Conservation (phyloP, 208 protist species). For the Leishmania major region DNA sequence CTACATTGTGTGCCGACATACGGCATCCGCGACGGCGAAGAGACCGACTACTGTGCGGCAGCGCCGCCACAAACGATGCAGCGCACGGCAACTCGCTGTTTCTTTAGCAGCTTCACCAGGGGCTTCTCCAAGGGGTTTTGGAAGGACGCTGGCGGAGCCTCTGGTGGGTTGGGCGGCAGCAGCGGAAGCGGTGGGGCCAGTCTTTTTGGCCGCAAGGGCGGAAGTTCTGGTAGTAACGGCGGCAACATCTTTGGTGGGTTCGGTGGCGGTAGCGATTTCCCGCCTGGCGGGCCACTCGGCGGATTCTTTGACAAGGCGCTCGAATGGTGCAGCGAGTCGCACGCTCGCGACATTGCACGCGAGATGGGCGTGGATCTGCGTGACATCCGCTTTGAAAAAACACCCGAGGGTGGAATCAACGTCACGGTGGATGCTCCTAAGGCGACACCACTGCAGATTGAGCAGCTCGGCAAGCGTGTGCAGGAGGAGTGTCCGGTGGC, state of each 20-base stretch:
- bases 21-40: background rate
- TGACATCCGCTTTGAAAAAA: slow-evolving; percentile 81
- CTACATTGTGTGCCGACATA: background rate
- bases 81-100: slow-evolving; percentile 33
- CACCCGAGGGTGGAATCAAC: slow-evolving; percentile 66
- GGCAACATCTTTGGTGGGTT: slow-evolving; percentile 7
- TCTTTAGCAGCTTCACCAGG: slow-evolving; percentile 43
- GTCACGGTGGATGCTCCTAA: slow-evolving; percentile 84
- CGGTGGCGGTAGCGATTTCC: slow-evolving; percentile 24
- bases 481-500: slow-evolving; percentile 90
- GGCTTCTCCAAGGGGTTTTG: slow-evolving; percentile 62
- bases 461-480: slow-evolving; percentile 80
- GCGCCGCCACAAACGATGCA: slow-evolving; percentile 24
- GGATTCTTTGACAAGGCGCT: slow-evolving; percentile 81
- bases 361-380: slow-evolving; percentile 75
- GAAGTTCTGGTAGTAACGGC: slow-evolving; percentile 2
- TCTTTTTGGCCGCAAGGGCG: slow-evolving; percentile 23
- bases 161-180: slow-evolving; percentile 9
- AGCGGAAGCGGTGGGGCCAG: slow-evolving; percentile 19
- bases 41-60: background rate
- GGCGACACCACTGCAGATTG: slow-evolving; percentile 85
- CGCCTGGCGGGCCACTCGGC: slow-evolving; percentile 54
- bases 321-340: slow-evolving; percentile 85
- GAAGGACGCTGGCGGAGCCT: slow-evolving; percentile 10
- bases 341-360: slow-evolving; percentile 78